Evolutionary conservation across 306 rosid genomes (phyloP).

Genomic region (Rosa persica): DNA sequence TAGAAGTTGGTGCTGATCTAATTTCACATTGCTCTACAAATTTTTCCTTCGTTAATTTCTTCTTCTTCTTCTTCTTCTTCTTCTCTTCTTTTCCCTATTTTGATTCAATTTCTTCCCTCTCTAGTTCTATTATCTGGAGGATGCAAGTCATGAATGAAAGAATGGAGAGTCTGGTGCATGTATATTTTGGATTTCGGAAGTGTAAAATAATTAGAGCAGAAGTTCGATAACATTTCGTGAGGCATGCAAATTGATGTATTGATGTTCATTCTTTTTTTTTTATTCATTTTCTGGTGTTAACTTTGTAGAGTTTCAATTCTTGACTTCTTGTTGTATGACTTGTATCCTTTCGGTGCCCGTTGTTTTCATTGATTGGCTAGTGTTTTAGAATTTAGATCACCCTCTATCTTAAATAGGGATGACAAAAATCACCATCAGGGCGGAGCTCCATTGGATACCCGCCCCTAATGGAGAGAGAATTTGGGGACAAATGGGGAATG

Average conservation of each 20-base stretch:
- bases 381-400: background rate
- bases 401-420: background rate
- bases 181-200: background rate
- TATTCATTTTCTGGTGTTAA: background rate
- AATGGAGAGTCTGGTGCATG: background rate
- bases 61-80: background rate
- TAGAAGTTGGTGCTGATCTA: constrained; percentile 4
- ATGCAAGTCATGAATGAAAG: background rate
- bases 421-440: too few relatives aligned
- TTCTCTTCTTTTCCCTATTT: background rate
- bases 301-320: background rate
- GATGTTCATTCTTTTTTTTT: background rate
- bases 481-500: too few relatives aligned
- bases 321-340: background rate
- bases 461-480: too few relatives aligned
- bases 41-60: background rate
- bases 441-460: too few relatives aligned
- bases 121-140: background rate
- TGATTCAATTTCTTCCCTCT: background rate
- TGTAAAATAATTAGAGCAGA: constrained; percentile 5
- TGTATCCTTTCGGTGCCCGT: background rate
- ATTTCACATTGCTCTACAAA: background rate
- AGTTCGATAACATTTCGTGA: background rate
- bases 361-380: background rate
- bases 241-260: background rate